A percentile compares a stretch with the other conserved stretches of the same genome.
phyloP scores from a whole-genome alignment of 495 filamentous ascomycete genomes.

The Penicillium daleae region DNA sequence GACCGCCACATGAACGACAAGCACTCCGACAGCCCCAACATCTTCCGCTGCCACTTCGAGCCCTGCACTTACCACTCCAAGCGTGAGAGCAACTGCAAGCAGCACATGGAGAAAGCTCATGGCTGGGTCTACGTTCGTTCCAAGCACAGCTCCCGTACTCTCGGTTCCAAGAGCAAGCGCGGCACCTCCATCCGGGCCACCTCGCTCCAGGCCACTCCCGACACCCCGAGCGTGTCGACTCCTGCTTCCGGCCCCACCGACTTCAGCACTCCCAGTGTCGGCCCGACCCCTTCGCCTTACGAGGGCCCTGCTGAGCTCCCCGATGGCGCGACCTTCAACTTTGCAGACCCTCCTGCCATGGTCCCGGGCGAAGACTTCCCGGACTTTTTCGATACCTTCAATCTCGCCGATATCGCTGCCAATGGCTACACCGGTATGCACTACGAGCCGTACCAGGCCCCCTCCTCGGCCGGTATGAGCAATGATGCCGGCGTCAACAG shows the following conservation, averaged over 20 bases:
- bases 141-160: conserved; percentile 74
- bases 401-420: not conserved
- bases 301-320: conserved; percentile 19
- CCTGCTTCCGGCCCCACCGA: conserved; percentile 51
- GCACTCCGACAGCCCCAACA: conserved; percentile 74
- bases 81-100: conserved; percentile 96
- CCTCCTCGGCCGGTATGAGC: no score
- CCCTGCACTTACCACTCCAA: conserved; percentile 94
- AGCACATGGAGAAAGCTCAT: conserved; percentile 99
- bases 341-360: conserved; percentile 34
- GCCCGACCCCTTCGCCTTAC: conserved; percentile 34
- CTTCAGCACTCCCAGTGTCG: conserved; percentile 33
- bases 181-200: conserved; percentile 38
- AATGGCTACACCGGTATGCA: no score
- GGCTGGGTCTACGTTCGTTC: conserved; percentile 86
- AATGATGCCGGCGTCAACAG: not conserved
- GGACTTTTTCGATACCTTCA: conserved; percentile 24
- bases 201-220: conserved; percentile 54
- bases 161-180: conserved; percentile 53
- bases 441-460: no score
- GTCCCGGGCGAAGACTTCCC: conserved; percentile 31
- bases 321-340: conserved; percentile 33
- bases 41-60: conserved; percentile 81
- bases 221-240: conserved; percentile 59
- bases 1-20: conserved; percentile 96